A percentile compares a stretch with the other conserved stretches of the same genome.
These are phyloP conservation scores for Arthrobotrys conoides DNA, from an alignment of 2,329 filamentous ascomycete genomes.

Conservation along the genomic window DNA sequence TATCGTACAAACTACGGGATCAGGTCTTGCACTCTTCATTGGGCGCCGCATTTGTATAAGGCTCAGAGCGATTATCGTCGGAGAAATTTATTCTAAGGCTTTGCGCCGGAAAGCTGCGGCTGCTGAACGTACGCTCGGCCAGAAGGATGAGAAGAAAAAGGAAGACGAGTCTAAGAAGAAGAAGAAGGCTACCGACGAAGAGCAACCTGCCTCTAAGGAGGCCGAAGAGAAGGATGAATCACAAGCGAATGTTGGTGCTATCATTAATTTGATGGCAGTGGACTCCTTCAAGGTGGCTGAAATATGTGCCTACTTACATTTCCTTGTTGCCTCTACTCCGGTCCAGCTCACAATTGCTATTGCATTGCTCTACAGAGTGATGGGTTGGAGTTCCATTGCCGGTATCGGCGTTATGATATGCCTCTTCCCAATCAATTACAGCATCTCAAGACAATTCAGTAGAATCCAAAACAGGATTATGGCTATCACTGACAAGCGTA, in stretches of 20 bases:
- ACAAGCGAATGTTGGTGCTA: slow-evolving; percentile 94
- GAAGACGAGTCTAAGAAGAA: slow-evolving; percentile 68
- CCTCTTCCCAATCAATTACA: slow-evolving; percentile 90
- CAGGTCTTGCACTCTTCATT: slow-evolving; percentile 90
- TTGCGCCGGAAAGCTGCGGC: slow-evolving; percentile 90
- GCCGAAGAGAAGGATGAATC: slow-evolving; percentile 72
- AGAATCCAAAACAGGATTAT: slow-evolving; percentile 91
- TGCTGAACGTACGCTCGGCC: slow-evolving; percentile 80
- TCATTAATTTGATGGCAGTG: slow-evolving; percentile 98
- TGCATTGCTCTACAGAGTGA: slow-evolving; percentile 85
- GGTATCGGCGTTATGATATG: slow-evolving; percentile 91
- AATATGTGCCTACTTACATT: slow-evolving; percentile 94
- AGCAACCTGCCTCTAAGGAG: slow-evolving; percentile 60
- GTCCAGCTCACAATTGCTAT: slow-evolving; percentile 88
- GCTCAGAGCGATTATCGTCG: slow-evolving; percentile 92
- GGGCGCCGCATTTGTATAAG: slow-evolving; percentile 95
- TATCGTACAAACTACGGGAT: slow-evolving; percentile 82
- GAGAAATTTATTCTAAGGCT: slow-evolving; percentile 97
- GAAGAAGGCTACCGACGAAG: slow-evolving; percentile 66
- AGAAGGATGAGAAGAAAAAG: slow-evolving; percentile 69
- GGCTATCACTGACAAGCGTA: slow-evolving; percentile 92
- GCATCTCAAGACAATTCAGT: slow-evolving; percentile 87
- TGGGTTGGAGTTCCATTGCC: slow-evolving; percentile 93
- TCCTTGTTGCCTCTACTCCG: slow-evolving; percentile 91
- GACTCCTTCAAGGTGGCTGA: slow-evolving; percentile 99